Base-by-base conservation (phyloP, 2,329 filamentous ascomycete species). In the Calonectria pauciramosa region DNA sequence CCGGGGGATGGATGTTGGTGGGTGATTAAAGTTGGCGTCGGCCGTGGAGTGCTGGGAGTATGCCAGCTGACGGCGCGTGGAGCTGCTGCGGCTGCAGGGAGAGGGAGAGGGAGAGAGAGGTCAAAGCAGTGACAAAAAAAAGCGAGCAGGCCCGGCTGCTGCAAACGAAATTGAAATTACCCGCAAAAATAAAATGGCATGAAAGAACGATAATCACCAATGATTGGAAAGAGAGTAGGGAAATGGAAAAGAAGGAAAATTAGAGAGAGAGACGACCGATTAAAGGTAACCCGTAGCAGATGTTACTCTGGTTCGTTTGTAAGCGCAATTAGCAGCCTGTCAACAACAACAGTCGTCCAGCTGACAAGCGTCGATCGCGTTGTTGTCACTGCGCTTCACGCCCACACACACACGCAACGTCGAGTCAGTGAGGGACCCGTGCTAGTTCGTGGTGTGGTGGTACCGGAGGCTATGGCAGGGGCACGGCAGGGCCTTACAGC, bases 111-210 rank as follows among this genome's bases (percentile, higher is more conserved):
- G 14, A 51, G 77, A 68, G 70, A 72, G 75, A 76, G 78, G 80
- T 80, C 80, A 70, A 74, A 78, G 71, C 75, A 75, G 80, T 68
- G 52, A 60, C 34, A 69, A 68, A 74, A 59, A 68, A 68, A 52
- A 52, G 47, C 63, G 66, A 74, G 79, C 79, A 81, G 79, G 72
- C 79, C 79, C 71, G 78, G 79, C 79, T 81, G 79, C 79, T 81
- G 79, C 79, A 71, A 72, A 71, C 44, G 67, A 73, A 79, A 73
- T 67, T 73, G 79, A 75, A 64, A 77, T 73, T 69, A 63, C 52
- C 54, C 60, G 69, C 71, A 79, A 68, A 71, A 72, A 65, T 36
- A 70, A 44, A 30, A 69, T 54, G 34, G 65, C 47, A 71, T 56
- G 71, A 70, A 63, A 70, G 65, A 51, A 64, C 56, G 38, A 41